Evolutionary conservation across 2,329 filamentous ascomycete genomes (phyloP).

Genomic region (Incumbomyces lentus): DNA sequence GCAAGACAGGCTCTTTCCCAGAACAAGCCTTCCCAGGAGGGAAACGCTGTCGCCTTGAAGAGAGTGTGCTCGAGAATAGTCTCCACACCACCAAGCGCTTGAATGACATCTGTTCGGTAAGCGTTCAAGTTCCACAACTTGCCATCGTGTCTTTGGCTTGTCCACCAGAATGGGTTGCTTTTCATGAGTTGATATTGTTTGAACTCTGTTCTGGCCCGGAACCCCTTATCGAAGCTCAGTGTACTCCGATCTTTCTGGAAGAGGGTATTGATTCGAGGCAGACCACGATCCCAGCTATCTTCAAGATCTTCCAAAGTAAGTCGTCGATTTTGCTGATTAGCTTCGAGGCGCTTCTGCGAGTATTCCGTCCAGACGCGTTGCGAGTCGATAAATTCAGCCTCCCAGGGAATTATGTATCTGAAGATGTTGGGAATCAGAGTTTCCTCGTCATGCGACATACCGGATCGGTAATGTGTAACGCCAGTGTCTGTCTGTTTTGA

Average conservation of each 20-base stretch:
- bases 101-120: constrained; percentile 93
- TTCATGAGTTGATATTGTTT: constrained; percentile 99
- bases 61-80: constrained; percentile 94
- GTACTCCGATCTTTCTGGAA: constrained; percentile 99
- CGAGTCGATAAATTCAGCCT: constrained; percentile 97
- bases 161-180: constrained; percentile 99
- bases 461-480: constrained; percentile 90
- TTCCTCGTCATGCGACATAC: constrained; percentile 97
- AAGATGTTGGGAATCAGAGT: constrained; percentile 98
- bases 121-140: constrained; percentile 96
- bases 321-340: constrained; percentile 91
- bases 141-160: constrained; percentile 89
- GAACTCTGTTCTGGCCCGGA: constrained; percentile 89
- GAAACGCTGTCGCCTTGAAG: constrained; percentile 94
- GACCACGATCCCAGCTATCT: constrained; percentile 94
- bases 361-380: constrained; percentile 99
- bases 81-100: constrained; percentile 90
- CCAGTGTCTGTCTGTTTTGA: constrained; percentile 96
- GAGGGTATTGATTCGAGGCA: constrained; percentile 94
- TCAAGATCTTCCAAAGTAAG: constrained; percentile 92
- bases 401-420: constrained; percentile 98
- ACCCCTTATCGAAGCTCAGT: constrained; percentile 95
- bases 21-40: constrained; percentile 92
- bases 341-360: constrained; percentile 92
- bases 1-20: constrained; percentile 59